Conservation (phyloP, 2,329 filamentous ascomycete species). For the Cladophialophora yegresii region DNA sequence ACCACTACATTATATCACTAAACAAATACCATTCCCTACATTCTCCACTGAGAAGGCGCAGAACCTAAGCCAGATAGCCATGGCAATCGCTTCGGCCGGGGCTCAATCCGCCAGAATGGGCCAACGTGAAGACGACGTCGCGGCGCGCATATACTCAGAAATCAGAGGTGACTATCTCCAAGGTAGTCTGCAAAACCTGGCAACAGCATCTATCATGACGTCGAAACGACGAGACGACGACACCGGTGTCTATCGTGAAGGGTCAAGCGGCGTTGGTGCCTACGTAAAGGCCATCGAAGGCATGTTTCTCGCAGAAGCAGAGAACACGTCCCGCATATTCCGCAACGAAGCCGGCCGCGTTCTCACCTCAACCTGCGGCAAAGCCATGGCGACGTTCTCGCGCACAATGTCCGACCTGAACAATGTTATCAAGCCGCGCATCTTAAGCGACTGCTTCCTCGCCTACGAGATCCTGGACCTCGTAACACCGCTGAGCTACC, state of each 20-base stretch:
- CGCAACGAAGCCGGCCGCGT: slow-evolving; percentile 80
- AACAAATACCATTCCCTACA: slow-evolving; percentile 76
- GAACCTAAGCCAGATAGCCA: slow-evolving; percentile 76
- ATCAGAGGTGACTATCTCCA: slow-evolving; percentile 85
- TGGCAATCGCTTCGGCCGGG: slow-evolving; percentile 67
- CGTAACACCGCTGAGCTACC: slow-evolving; percentile 74
- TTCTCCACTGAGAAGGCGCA: slow-evolving; percentile 74
- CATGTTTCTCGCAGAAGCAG: slow-evolving; percentile 83
- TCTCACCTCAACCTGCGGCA: slow-evolving; percentile 75
- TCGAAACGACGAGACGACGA: slow-evolving; percentile 74
- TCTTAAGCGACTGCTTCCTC: slow-evolving; percentile 89
- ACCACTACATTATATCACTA: slow-evolving; percentile 88
- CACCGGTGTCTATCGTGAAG: slow-evolving; percentile 74
- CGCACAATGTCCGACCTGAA: slow-evolving; percentile 88
- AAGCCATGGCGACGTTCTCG: slow-evolving; percentile 76
- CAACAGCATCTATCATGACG: slow-evolving; percentile 81
- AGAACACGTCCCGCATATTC: slow-evolving; percentile 87
- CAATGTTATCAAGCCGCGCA: slow-evolving; percentile 79
- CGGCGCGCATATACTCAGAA: slow-evolving; percentile 81
- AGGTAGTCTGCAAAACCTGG: slow-evolving; percentile 77
- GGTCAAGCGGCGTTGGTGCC: slow-evolving; percentile 86
- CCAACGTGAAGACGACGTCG: slow-evolving; percentile 63
- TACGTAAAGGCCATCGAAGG: slow-evolving; percentile 87
- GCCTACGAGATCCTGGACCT: slow-evolving; percentile 95
- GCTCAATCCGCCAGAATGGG: slow-evolving; percentile 54